Base-by-base conservation (phyloP, 331 rosid species). In the Malus hybrid region DNA sequence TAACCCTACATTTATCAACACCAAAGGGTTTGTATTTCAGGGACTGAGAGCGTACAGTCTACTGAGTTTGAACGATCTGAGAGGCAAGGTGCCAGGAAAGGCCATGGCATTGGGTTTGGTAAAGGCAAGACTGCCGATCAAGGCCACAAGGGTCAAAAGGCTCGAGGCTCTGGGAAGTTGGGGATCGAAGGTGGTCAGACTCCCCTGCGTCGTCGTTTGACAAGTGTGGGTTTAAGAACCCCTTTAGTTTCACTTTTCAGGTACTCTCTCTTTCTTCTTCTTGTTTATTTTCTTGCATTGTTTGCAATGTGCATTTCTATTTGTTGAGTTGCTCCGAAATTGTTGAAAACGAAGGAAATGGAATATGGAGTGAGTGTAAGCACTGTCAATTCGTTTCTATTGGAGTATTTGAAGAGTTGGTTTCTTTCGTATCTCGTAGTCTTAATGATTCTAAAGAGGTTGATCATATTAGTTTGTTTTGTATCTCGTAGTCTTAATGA, bases 121-220 rank as follows among this genome's bases (percentile, higher is more conserved):
- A 93, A 93, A 81, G 98, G 98, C 0, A 93, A 93, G 86, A 93
- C 98, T 14, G 97, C 97, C n/a, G 97, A 96, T 19, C 85, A 87
- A 71, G 98, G 97, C 65, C 98, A 93, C 80, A 93, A 93, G 77
- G 98, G 97, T 44, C 97, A 93, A 84, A 85, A 86, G 79, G 98
- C 98, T 5, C 86, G 98, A 85, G 91, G 91, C 24, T 82, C 86
- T 13, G 98, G 97, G 2, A 93, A 90, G 78, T 82, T 93, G n/a
- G 98, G 97, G 50, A 88, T 93, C 36, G 97, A 93, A 86, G 97
- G 98, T 62, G 98, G 98, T 52, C 97, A 91, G 84, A 91, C 98
- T 14, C 98, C 97, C 8, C 89, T 93, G 34, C 97, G 96, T 13
- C 90, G 96, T 63, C 90, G 96, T 75, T 39, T 93, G 82, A 95